Conservation (phyloP, 169 alveolate species). For the Eimeria brunetti region DNA sequence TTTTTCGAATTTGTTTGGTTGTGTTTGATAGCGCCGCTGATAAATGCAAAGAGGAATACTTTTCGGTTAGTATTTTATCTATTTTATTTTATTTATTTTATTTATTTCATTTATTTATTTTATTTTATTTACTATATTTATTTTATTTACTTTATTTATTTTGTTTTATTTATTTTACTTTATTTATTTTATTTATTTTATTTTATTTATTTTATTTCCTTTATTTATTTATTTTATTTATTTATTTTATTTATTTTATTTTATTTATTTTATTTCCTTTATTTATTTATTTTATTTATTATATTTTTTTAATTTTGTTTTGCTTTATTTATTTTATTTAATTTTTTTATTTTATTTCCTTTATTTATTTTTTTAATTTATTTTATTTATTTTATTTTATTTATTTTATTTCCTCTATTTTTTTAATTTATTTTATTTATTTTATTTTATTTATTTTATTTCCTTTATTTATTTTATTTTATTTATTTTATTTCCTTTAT, state of each 20-base stretch:
- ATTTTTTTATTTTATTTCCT: too few relatives aligned
- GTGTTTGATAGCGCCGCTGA: constrained; percentile 16
- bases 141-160: too few relatives aligned
- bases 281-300: neutral
- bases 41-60: neutral
- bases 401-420: neutral
- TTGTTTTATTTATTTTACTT: too few relatives aligned
- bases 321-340: neutral
- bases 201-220: too few relatives aligned
- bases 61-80: neutral
- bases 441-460: neutral
- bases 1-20: too few relatives aligned
- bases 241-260: neutral
- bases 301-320: neutral
- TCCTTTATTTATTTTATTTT: too few relatives aligned
- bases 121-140: too few relatives aligned
- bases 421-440: neutral
- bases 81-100: too few relatives aligned
- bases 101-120: too few relatives aligned
- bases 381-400: neutral
- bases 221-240: neutral
- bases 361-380: neutral
- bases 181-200: too few relatives aligned
- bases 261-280: neutral
- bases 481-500: too few relatives aligned